Evolutionary conservation across 2,329 filamentous ascomycete genomes (phyloP).

Genomic region (Ceratocystis lukuohia): DNA sequence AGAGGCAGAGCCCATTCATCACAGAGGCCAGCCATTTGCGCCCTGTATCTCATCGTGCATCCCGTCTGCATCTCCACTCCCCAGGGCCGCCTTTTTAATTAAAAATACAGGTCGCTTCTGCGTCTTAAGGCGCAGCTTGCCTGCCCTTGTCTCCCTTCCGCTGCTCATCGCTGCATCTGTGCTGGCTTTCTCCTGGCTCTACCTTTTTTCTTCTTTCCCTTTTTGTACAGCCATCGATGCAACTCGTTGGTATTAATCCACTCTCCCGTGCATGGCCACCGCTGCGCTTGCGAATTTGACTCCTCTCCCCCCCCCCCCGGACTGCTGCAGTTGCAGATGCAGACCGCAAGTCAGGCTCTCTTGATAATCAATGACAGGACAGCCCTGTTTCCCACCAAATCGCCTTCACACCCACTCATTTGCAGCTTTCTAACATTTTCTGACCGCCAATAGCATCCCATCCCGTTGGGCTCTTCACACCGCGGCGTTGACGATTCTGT

Average conservation of each 20-base stretch:
- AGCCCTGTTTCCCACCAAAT: no score
- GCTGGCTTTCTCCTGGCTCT: background rate
- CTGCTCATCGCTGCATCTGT: background rate
- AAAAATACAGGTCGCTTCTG: slow-evolving; percentile 5
- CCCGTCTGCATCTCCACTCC: background rate
- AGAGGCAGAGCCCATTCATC: background rate
- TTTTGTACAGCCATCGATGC: background rate
- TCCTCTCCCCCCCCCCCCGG: no score
- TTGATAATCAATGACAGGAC: no score
- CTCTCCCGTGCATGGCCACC: background rate
- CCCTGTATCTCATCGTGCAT: background rate
- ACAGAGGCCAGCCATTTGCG: background rate
- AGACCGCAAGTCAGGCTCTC: no score
- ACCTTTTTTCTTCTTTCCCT: background rate
- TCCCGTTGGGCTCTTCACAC: background rate
- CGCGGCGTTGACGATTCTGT: background rate
- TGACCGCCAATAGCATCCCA: background rate
- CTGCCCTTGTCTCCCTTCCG: background rate
- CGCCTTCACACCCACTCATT: no score
- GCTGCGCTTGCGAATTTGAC: background rate
- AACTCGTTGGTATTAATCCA: background rate
- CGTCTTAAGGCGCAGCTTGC: background rate
- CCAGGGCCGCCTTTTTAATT: slow-evolving; percentile 2
- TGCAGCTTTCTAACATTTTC: background rate
- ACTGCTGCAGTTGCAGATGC: no score